Base-by-base conservation (phyloP, 2,329 filamentous ascomycete genomes). In the Fusarium mundagurra region DNA sequence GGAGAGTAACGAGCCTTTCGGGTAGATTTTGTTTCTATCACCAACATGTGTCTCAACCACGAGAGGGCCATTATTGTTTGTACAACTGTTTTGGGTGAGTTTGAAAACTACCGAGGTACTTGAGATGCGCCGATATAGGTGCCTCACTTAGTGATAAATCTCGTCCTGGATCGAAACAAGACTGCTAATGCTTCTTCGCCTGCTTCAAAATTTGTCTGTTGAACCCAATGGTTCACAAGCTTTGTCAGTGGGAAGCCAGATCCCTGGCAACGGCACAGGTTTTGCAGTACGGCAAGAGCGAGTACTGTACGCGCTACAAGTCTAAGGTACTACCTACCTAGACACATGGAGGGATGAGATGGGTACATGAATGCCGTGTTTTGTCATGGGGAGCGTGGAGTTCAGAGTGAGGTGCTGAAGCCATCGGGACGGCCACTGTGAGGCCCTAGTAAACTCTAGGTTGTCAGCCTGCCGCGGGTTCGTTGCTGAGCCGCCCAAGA, bases 1-100 rank as follows among this genome's bases (percentile, higher is more conserved):
- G 69, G 69, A 73, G 74, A 75, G 63, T 43, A 69, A 79, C 77
- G 58, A 44, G 22, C 5, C 16, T n/a, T 17, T 29, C 13, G 63
- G 48, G 77, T 77, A 75, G 29, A 55, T 34, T 43, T 63, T 48
- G 24, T 24, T 38, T n/a, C 22, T 33, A 18, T 36, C 33, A 34
- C 20, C 29, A 36, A 39, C 33, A 36, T 55, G 48, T 34, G 61
- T 24, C 64, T 48, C 33, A 33, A 39, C 54, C 39, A 27, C 27
- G 24, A 60, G 43, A 51, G 33, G 17, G 44, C 20, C 27, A 50
- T 50, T 50, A 14, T n/a, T 50, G 22, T 43, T 29, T 55, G 24
- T 31, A 43, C 24, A 51, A 27, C 14, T 16, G 41, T 27, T 59
- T 50, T 31, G 22, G 36, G 12, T 16, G 22, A 31, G 57, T 29